Evolutionary conservation across 1,284 basidiomycete genomes (phyloP).

Genomic region (Cutaneotrichosporon cyanovorans): DNA sequence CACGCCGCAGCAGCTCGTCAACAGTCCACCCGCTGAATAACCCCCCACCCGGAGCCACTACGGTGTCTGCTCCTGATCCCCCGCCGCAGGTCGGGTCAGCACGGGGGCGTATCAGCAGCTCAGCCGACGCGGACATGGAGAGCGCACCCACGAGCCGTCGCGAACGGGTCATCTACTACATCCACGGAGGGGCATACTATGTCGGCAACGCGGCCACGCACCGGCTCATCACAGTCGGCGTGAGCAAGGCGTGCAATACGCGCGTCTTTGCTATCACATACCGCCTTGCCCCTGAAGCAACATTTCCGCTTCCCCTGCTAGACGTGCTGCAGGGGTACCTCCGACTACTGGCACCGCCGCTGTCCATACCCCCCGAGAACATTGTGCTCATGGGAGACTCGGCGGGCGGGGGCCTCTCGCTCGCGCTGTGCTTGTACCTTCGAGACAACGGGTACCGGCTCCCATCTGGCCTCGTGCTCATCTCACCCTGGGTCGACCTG

Average conservation of each 20-base stretch:
- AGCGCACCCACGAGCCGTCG: slow-evolving; percentile 41
- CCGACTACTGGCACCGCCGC: slow-evolving; percentile 69
- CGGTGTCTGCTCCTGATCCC: too few species aligned
- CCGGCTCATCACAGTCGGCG: slow-evolving; percentile 79
- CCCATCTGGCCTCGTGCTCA: slow-evolving; percentile 71
- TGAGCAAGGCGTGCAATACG: slow-evolving; percentile 83
- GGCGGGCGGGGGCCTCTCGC: slow-evolving; percentile 79
- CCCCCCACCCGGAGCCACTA: too few species aligned
- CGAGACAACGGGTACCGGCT: slow-evolving; percentile 73
- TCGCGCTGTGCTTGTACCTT: slow-evolving; percentile 87
- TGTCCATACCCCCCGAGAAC: slow-evolving; percentile 83
- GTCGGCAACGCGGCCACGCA: slow-evolving; percentile 91
- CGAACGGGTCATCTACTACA: slow-evolving; percentile 80
- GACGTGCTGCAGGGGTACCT: slow-evolving; percentile 84
- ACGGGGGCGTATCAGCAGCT: too few species aligned
- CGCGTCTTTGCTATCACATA: slow-evolving; percentile 98
- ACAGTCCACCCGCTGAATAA: too few species aligned
- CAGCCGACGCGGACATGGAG: slow-evolving; percentile 19
- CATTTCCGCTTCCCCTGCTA: slow-evolving; percentile 87
- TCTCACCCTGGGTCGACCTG: slow-evolving; percentile 92
- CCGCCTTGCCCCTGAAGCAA: slow-evolving; percentile 86
- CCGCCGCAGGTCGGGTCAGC: too few species aligned
- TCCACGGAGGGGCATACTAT: slow-evolving; percentile 95
- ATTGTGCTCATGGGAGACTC: slow-evolving; percentile 85
- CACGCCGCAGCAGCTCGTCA: background rate